Evolutionary conservation across 1,284 basidiomycete genomes (phyloP).

Genomic region (Stygiomarasmius scandens): DNA sequence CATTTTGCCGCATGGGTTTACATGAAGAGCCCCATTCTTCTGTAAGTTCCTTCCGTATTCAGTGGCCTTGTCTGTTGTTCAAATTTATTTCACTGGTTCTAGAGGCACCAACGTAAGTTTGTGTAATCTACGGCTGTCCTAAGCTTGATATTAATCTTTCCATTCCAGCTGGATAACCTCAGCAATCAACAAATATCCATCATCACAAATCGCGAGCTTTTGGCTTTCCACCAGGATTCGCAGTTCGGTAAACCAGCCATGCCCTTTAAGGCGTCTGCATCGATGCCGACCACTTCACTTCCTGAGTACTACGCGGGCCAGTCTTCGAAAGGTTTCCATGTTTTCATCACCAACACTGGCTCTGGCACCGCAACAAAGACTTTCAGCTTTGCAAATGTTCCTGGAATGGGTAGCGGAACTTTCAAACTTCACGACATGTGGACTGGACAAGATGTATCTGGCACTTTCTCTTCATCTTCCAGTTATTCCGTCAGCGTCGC

Average conservation of each 20-base stretch:
- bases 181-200: constrained; percentile 45
- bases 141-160: neutral
- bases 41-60: constrained; percentile 29
- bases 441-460: constrained; percentile 45
- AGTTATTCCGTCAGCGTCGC: constrained; percentile 45
- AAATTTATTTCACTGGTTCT: neutral
- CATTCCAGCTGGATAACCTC: constrained; percentile 44
- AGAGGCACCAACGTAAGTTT: constrained; percentile 52
- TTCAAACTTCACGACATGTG: constrained; percentile 60
- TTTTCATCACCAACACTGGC: constrained; percentile 56
- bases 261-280: constrained; percentile 46
- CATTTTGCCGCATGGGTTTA: constrained; percentile 62
- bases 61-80: neutral
- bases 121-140: too few relatives aligned
- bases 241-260: constrained; percentile 47
- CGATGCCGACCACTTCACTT: constrained; percentile 41
- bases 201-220: constrained; percentile 52
- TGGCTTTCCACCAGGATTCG: constrained; percentile 57
- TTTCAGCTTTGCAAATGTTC: constrained; percentile 47
- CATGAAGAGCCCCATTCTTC: constrained; percentile 58
- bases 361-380: constrained; percentile 42
- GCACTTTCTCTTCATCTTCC: constrained; percentile 37
- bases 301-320: constrained; percentile 54
- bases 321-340: constrained; percentile 52
- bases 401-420: constrained; percentile 40